Evolutionary conservation across 1,139 yeast species (phyloP), one percentile per base, ranked within the genome.

Genomic region (Debaryomycetaceae sp.): DNA sequence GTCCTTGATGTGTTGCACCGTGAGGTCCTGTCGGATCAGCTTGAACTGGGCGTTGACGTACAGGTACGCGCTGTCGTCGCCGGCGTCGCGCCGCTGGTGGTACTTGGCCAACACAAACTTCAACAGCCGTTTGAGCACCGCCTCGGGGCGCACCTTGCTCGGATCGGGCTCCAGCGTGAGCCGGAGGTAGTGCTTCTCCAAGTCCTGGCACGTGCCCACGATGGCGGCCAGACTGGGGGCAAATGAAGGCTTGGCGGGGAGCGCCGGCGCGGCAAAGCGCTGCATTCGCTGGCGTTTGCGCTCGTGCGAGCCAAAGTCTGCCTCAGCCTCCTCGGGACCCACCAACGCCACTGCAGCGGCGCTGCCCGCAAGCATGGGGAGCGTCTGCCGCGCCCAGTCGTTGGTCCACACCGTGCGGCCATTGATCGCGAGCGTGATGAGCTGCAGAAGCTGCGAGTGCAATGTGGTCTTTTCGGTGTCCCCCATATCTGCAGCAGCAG

Each of bases 81-180:
- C 8, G 24, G 5, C 21, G 9, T 9, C 28, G n/a, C n/a, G n/a
- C n/a, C 72, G 72, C 5, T 61, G 59, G 14, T 61, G 47, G 61
- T 78, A 81, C 45, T 80, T 81, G 6, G 58, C 50, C 42, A 76
- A 56, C 5, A 91, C 66, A 34, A 68, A 53, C 18, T 63, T 65
- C 27, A 83, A 58, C 2, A 95, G 72, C 45, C 70, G 68, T 41
- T 71, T 66, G 34, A 91, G 60, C 1, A 86, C 65, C 1, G 48
- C 49, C 30, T 75, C 64, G 0, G 97, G 96, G 28, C 98, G 68
- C 3, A 91, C 96, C 18, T 70, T 59, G 1, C 74, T 71, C 0
- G 97, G 96, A 41, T 85, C 86, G 0, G 97, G 96, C 28, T 81
- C 96, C 1, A 96, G 84, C 0, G 98, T 91, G 37, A 91, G 61